Base-by-base conservation (phyloP, 805 yeast species). In the Suhomyces sp. region DNA sequence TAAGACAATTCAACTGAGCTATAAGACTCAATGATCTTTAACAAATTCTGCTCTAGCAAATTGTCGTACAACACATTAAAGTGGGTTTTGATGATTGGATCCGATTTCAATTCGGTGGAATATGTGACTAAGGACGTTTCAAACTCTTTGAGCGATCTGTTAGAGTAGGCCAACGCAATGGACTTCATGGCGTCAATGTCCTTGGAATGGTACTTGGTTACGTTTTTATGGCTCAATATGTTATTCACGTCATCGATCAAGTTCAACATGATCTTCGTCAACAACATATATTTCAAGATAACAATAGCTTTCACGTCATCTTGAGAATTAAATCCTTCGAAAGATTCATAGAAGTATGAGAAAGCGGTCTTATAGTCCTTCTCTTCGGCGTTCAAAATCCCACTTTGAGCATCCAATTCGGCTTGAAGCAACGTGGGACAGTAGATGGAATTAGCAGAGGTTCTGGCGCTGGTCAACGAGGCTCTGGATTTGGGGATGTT, bases 181-280 rank as follows among this genome's bases (percentile, higher is more conserved):
- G 97, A 87, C 68, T 86, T 89, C 96, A 94, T 92, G 15, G 98
- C 97, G 61, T 94, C 98, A 55, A 94, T 87, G 49, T 89, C 96
- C 51, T 83, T 84, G 12, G 93, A 88, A 55, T 87, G 85, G 65
- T 84, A 88, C 66, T 89, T 87, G 52, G 77, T 69, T 12, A 73
- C 79, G 52, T 77, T 78, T 58, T 94, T 93, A 68, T 88, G 86
- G 56, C 79, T 78, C 62, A 94, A 75, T 48, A 94, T 82, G 58
- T 82, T 80, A 60, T 87, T 89, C 43, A 92, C 88, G 62, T 94
- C 99, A 61, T 87, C 94, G 44, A 89, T 81, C 61, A 86, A 73
- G 63, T 89, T 90, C 60, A 90, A 76, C 99, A 94, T 94, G 65
- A 94, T 88, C 73, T 94, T 94, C 56, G 94, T 87, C 58, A 94